Evolutionary conservation across 225 moss, liverwort and hornwort genomes (phyloP), one percentile per base, ranked within the genome.

Genomic region (Marchantia polymorpha): DNA sequence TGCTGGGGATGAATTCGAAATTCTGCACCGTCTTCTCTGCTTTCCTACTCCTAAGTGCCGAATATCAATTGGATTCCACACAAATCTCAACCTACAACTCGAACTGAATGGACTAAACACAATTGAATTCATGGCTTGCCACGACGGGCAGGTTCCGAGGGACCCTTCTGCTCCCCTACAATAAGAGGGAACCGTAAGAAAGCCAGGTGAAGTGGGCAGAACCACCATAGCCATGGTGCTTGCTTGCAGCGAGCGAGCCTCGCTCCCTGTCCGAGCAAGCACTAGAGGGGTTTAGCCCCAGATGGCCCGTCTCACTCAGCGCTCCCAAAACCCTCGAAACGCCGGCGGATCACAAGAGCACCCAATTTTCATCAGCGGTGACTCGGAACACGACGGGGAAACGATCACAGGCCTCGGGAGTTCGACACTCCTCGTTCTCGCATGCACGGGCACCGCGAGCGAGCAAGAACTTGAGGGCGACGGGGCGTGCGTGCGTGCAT

Each of bases 181-280:
- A 8, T 26, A 23, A 25, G 54, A 10, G 16, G 29, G n/a, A 25
- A 15, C 25, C 31, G 52, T 8, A 27, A 50, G 56, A 29, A 65
- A 39, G 47, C 46, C 19, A 11, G 49, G 49, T 52, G 51, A 46
- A 72, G 59, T 15, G 7, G 81, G 23, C 55, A 49, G 15, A 69
- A 85, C 50, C 52, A 85, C 50, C 52, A 78, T 78, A 27, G 79
- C 83, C 83, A 83, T 79, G 10, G 74, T 69, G 73, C 53, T 78
- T 71, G 61, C 30, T 69, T 26, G 0, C 23, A 52, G n/a, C 60
- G 20, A 17, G 60, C 20, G 7, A 69, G 39, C 39, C 7, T 69
- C 68, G 14, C 26, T 26, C 17, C 39, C 39, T 39, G 19, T 60
- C 60, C n/a, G 19, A 25, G 7, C 72, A 53, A 16, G 26, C 50